Evolutionary conservation across 805 yeast species (phyloP), one percentile per base, ranked within the genome.

Genomic region (Nakazawaea holstii): DNA sequence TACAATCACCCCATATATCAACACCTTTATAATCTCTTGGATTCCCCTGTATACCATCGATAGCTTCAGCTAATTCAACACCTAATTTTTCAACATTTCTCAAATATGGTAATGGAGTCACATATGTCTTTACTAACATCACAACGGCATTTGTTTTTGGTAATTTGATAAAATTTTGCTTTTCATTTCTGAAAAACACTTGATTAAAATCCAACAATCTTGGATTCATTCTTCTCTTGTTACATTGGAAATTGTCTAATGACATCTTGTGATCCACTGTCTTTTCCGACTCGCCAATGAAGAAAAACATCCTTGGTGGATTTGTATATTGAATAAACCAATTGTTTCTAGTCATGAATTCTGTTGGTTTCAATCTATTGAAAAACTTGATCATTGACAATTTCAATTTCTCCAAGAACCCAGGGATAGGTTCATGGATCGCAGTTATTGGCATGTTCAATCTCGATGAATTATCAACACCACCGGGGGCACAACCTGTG

Each of bases 401-500:
- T 55, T 73, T 68, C 33, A 83, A 63, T 49, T 77, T 70, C n/a
- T 72, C 66, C 49, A 68, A 61, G 54, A 83, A 83, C 53, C 75
- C 75, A 1, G 88, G 88, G 1, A 82, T 87, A 0, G 87, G 86
- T 6, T 67, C 73, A 55, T 83, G 89, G 49, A 83, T 74, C 40
- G 61, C 65, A 0, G 82, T 72, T 15, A 83, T 63, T 1, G 81
- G 77, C 53, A 69, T 60, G 55, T 80, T 68, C 51, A 77, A 70
- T 52, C 77, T 73, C 6, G 59, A 64, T 3, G 72, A 62, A 7
- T 90, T 90, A 56, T 81, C 80, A 59, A 86, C 85, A 1, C 92
- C 92, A 1, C 84, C 79, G 1, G 92, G 89, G 53, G 82, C 82
- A n/a, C 82, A 80, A 24, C 80, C 74, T 3, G 75, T 65, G 8